Percentiles rank a stretch among this genome's conserved stretches.
Evolutionary conservation across 129 eudicot genomes (phyloP).

Genomic region (Helichrysum umbraculigerum): DNA sequence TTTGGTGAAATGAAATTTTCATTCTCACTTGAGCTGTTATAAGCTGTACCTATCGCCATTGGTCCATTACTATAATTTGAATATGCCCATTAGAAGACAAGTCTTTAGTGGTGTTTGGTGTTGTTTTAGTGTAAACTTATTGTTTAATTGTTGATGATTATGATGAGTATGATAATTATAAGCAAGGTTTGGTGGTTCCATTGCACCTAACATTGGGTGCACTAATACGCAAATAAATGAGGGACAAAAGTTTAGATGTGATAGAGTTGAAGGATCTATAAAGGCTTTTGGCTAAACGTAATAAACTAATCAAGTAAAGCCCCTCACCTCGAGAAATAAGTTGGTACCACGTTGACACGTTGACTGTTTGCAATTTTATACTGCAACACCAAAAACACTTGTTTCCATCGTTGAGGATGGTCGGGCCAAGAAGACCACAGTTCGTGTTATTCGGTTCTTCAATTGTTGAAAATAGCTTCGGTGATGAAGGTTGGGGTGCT

Average conservation of each 20-base stretch:
- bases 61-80: not conserved
- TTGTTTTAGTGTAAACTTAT: not conserved
- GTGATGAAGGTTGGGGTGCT: slow-evolving; percentile 9
- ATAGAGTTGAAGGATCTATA: too few relatives aligned
- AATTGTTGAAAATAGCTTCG: not conserved
- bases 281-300: too few relatives aligned
- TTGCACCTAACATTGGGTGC: not conserved
- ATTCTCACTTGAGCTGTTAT: not conserved
- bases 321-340: too few relatives aligned
- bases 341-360: too few relatives aligned
- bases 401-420: not conserved
- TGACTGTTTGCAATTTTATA: too few relatives aligned
- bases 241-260: not conserved
- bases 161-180: too few relatives aligned
- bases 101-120: not conserved
- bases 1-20: too few relatives aligned
- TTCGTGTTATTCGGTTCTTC: slow-evolving; percentile 9
- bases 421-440: slow-evolving; percentile 15
- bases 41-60: not conserved
- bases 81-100: not conserved
- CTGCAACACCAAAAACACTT: not conserved
- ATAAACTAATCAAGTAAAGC: too few relatives aligned
- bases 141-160: too few relatives aligned
- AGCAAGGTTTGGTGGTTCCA: not conserved
- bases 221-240: not conserved